phyloP scores from a whole-genome alignment of 352 stramenopile genomes.

The Pythium myriotylum region DNA sequence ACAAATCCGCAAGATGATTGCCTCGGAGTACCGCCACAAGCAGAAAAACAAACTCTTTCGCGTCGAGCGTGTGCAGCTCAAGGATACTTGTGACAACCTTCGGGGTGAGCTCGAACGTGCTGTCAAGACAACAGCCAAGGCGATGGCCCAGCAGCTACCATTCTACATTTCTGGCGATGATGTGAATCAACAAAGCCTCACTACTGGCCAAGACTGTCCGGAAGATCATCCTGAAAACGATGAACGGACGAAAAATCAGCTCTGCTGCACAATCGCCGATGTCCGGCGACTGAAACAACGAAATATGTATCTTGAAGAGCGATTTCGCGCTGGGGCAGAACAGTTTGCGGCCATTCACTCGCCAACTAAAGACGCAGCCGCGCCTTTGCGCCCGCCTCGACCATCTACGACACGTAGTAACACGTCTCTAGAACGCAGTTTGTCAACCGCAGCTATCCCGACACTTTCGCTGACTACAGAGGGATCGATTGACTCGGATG shows the following conservation, averaged over 20 bases:
- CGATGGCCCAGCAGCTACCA: conserved; percentile 28
- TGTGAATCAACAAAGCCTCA: background rate
- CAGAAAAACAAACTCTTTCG: conserved; percentile 62
- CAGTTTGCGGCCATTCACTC: background rate
- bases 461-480: background rate
- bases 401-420: background rate
- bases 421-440: conserved; percentile 6
- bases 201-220: background rate
- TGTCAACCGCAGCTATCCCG: conserved; percentile 8
- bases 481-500: conserved; percentile 37
- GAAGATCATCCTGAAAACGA: conserved; percentile 3
- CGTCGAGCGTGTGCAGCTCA: conserved; percentile 51
- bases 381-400: conserved; percentile 4
- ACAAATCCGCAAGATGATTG: conserved; percentile 82
- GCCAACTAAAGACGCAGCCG: background rate
- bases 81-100: conserved; percentile 49
- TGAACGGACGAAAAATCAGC: conserved; percentile 5
- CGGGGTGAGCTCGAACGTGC: conserved; percentile 47
- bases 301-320: conserved; percentile 66
- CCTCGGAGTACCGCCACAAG: conserved; percentile 74
- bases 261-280: conserved; percentile 34
- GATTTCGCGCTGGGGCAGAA: conserved; percentile 34
- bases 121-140: conserved; percentile 38
- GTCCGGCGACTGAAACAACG: conserved; percentile 57
- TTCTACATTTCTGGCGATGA: conserved; percentile 4